A percentile compares a stretch with the other conserved stretches of the same genome.
Evolutionary conservation across 768 basidiomycete genomes (phyloP).

Genomic region (Trametes meyenii): DNA sequence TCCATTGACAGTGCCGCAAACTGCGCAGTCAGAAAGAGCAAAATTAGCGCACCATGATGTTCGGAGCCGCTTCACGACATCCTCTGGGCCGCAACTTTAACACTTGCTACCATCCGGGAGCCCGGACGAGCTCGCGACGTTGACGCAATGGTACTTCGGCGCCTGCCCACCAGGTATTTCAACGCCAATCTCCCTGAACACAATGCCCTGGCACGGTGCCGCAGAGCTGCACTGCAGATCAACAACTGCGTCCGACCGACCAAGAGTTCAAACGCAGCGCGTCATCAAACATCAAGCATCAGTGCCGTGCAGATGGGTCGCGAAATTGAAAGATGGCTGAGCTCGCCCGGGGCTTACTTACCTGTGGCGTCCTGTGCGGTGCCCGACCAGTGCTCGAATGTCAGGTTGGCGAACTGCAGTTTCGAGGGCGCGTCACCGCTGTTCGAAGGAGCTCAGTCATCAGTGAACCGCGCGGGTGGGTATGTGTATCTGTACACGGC

Average conservation of each 20-base stretch:
- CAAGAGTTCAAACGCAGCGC: neutral
- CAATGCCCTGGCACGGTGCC: conserved; percentile 47
- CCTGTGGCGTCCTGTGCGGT: conserved; percentile 37
- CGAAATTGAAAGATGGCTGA: neutral
- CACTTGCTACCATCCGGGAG: conserved; percentile 22
- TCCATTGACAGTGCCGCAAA: too few relatives aligned
- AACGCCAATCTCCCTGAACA: conserved; percentile 43
- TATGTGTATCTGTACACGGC: too few relatives aligned
- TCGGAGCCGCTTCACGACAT: neutral
- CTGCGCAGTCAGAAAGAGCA: too few relatives aligned
- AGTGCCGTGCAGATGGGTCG: neutral
- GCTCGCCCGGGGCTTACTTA: conserved; percentile 2
- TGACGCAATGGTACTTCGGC: conserved; percentile 48
- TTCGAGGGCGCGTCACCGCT: conserved; percentile 55
- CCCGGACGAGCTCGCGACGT: conserved; percentile 42
- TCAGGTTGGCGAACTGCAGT: conserved; percentile 49
- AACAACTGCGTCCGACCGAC: conserved; percentile 39
- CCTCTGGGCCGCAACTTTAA: neutral
- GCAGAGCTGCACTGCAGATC: conserved; percentile 54
- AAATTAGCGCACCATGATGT: neutral
- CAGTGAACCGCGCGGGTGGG: too few relatives aligned
- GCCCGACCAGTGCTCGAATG: conserved; percentile 51
- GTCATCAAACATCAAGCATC: neutral
- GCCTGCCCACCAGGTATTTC: conserved; percentile 39
- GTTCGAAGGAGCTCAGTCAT: neutral